Conservation (phyloP, 1,139 yeast genomes). For the Insectozyma bohioensis region DNA sequence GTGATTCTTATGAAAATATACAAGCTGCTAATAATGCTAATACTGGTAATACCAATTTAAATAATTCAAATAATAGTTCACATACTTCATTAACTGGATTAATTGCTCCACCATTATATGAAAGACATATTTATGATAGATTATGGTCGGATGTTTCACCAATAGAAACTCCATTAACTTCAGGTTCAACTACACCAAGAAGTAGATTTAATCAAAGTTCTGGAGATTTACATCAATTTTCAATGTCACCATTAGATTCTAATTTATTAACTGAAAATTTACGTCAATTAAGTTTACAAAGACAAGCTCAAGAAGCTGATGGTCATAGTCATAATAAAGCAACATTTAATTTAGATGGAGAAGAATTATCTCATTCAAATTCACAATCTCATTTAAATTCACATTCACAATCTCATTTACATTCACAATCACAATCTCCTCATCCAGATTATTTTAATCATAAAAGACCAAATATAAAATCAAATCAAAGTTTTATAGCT, state of each 20-base stretch:
- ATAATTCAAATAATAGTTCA: slow-evolving; percentile 29
- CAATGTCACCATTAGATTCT: slow-evolving; percentile 45
- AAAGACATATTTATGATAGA: slow-evolving; percentile 80
- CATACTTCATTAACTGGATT: slow-evolving; percentile 42
- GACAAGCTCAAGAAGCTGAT: slow-evolving; percentile 36
- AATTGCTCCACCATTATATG: slow-evolving; percentile 89
- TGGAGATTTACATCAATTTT: slow-evolving; percentile 32
- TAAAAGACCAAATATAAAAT: slow-evolving; percentile 1
- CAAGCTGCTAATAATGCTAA: slow-evolving; percentile 2
- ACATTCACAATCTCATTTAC: slow-evolving; percentile 3
- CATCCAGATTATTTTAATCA: slow-evolving; percentile 3
- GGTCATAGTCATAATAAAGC: slow-evolving; percentile 26
- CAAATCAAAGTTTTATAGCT: slow-evolving; percentile 10
- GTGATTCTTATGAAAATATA: slow-evolving; percentile 24
- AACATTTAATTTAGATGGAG: slow-evolving; percentile 45
- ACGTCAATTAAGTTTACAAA: slow-evolving; percentile 51
- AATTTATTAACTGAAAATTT: slow-evolving; percentile 52
- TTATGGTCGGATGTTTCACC: slow-evolving; percentile 74
- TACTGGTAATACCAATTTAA: slow-evolving; percentile 2
- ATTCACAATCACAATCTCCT: background rate
- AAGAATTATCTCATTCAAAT: slow-evolving; percentile 14
- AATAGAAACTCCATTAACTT: slow-evolving; percentile 52
- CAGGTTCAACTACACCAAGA: slow-evolving; percentile 55
- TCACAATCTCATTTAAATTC: too few species aligned
- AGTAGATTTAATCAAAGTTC: slow-evolving; percentile 3